Evolutionary conservation across 495 filamentous ascomycete genomes (phyloP), one percentile per base, ranked within the genome.

Genomic region (Aspergillus heteromorphus): DNA sequence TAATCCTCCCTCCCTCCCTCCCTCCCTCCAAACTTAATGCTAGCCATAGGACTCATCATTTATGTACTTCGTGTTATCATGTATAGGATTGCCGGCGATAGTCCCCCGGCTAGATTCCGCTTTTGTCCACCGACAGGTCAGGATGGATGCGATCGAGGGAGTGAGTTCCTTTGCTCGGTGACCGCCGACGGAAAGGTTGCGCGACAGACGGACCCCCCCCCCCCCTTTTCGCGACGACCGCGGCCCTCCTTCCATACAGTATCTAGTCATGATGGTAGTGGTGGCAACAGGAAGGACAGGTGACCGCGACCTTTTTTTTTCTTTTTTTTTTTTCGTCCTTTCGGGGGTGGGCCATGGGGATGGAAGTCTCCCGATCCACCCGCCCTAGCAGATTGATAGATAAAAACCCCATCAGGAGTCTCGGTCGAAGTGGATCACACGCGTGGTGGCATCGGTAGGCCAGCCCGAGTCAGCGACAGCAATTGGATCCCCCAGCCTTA

Each of bases 341-440:
- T 18, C 41, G 20, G 38, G 21, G 17, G 34, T 53, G 49, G 55
- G 55, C 47, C 36, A 57, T 53, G 40, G 31, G 42, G 48, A 45
- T 17, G 47, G n/a, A n/a, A n/a, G 8, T 43, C 21, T 57, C 29
- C 49, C 43, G 53, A 60, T 53, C 53, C 41, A 55, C 53, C 21
- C 36, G 21, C 34, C 48, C 47, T 55, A 48, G 45, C 51, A 55
- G 57, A 52, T 52, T 49, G 57, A 59, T 59, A 53, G 48, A 55
- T 56, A 56, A 53, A 59, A 55, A 43, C 23, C 36, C 36, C 34
- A 52, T 21, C 16, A 36, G 43, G 29, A 53, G 29, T 45, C 41
- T 34, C 25, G 54, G 41, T 40, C 30, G 29, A 19, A 40, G 52
- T 53, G 51, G 43, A 58, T 50, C 42, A 49, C 17, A 14, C 43